phyloP scores from a whole-genome alignment of 2,329 filamentous ascomycete genomes.

The Gyromitra esculenta region DNA sequence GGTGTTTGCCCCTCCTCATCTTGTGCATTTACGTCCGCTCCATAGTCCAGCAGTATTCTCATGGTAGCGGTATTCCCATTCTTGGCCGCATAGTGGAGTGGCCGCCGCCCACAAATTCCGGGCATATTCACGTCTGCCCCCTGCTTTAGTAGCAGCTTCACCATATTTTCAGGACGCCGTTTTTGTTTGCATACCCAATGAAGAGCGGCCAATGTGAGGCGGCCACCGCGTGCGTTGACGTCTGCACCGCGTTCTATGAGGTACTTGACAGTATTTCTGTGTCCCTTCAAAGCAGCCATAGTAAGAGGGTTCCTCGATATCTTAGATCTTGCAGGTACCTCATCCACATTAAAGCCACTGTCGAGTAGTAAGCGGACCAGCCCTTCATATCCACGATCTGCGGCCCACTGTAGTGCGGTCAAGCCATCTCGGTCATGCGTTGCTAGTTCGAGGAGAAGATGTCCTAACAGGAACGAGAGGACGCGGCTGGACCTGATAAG shows the following conservation, averaged over 20 bases:
- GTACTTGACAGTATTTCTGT: not conserved
- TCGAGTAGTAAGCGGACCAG: not conserved
- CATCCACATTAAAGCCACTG: not conserved
- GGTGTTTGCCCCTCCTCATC: not conserved
- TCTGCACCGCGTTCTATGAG: conserved; percentile 11
- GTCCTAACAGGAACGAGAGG: not conserved
- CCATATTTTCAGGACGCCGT: not conserved
- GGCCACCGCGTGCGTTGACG: not conserved
- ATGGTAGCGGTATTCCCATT: conserved; percentile 12
- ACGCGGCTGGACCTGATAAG: not conserved
- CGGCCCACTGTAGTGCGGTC: conserved; percentile 6
- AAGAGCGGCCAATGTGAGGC: no score
- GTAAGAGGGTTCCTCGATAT: not conserved
- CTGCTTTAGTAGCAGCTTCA: no score
- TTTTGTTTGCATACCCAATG: no score
- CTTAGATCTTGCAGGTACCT: not conserved
- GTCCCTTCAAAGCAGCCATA: not conserved
- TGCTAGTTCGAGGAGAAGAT: not conserved
- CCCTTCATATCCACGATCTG: not conserved
- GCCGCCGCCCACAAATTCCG: conserved; percentile 31
- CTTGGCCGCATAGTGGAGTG: conserved; percentile 39
- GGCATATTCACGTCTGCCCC: conserved; percentile 20
- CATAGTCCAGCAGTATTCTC: conserved; percentile 24
- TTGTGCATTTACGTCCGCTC: conserved; percentile 28
- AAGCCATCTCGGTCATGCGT: conserved; percentile 3